Percentiles rank a stretch among this genome's conserved stretches.
phyloP scores from a whole-genome alignment of 2,329 filamentous ascomycete genomes.

The Trichoderma atroviride region DNA sequence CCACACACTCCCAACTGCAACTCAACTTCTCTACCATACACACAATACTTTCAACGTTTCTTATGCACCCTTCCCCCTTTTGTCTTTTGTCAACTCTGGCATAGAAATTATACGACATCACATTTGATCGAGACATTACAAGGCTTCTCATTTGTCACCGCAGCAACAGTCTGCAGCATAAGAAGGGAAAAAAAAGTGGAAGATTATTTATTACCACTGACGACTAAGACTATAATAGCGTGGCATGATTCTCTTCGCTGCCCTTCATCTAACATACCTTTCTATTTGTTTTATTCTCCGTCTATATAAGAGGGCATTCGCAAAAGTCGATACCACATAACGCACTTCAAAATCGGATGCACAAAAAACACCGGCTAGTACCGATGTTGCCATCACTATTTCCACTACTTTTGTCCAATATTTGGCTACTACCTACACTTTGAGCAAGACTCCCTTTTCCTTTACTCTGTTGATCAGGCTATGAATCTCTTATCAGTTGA shows the following conservation, averaged over 20 bases:
- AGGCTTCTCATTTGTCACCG: slow-evolving; percentile 2
- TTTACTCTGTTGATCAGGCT: slow-evolving; percentile 19
- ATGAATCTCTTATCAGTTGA: background rate
- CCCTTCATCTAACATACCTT: slow-evolving; percentile 3
- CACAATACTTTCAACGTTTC: slow-evolving; percentile 1
- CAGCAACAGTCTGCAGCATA: background rate
- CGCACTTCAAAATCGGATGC: background rate
- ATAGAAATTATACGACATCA: background rate
- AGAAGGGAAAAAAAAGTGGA: background rate
- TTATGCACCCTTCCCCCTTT: background rate
- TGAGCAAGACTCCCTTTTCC: background rate
- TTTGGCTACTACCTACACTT: background rate
- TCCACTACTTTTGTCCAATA: background rate
- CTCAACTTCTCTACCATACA: background rate
- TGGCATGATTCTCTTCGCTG: slow-evolving; percentile 13
- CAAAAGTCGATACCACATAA: slow-evolving; percentile 17
- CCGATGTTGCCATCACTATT: background rate
- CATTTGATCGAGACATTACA: background rate
- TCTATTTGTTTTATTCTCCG: slow-evolving; percentile 11
- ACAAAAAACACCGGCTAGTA: background rate
- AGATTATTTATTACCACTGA: slow-evolving; percentile 3
- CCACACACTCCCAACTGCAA: background rate
- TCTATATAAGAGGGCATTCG: slow-evolving; percentile 17
- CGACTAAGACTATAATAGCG: slow-evolving; percentile 6
- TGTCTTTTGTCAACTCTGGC: background rate